Evolutionary conservation across 2,329 filamentous ascomycete species (phyloP).

Genomic region (Celoporthe dispersa): DNA sequence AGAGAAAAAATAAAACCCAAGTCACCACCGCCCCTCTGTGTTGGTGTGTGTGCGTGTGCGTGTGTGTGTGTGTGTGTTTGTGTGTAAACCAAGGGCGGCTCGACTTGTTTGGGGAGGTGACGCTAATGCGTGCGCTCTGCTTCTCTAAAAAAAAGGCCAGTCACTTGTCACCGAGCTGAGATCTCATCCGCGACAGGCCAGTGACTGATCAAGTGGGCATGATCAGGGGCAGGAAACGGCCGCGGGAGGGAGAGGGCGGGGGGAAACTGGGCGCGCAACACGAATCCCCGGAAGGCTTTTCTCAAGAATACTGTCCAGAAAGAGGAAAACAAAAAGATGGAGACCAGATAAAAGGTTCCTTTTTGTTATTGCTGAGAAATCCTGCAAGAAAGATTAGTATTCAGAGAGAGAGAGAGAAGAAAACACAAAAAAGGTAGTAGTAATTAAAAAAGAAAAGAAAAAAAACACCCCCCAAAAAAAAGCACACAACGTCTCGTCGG

Average conservation of each 20-base stretch:
- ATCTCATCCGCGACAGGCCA: conserved; percentile 8
- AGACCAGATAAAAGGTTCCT: neutral
- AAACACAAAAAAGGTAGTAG: neutral
- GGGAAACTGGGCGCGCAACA: neutral
- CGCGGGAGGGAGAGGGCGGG: no score
- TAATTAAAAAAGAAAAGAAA: neutral
- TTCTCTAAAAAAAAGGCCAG: neutral
- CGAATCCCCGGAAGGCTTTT: neutral
- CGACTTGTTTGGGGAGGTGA: neutral
- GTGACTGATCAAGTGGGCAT: conserved; percentile 21
- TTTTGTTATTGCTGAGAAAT: neutral
- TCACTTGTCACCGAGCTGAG: neutral
- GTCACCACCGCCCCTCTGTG: neutral
- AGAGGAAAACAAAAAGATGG: neutral
- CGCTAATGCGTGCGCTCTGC: conserved; percentile 17
- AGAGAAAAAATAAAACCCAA: neutral
- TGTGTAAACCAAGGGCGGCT: neutral
- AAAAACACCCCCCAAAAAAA: neutral
- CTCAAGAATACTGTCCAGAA: neutral
- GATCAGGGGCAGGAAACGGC: conserved; percentile 11
- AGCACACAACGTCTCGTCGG: conserved; percentile 5
- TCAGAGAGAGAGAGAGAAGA: no score
- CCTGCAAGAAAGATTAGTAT: neutral
- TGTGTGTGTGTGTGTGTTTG: neutral
- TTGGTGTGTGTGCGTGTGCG: no score